phyloP scores from a whole-genome alignment of 176 grass and related monocot species.

The Aegilops sharonensis region DNA sequence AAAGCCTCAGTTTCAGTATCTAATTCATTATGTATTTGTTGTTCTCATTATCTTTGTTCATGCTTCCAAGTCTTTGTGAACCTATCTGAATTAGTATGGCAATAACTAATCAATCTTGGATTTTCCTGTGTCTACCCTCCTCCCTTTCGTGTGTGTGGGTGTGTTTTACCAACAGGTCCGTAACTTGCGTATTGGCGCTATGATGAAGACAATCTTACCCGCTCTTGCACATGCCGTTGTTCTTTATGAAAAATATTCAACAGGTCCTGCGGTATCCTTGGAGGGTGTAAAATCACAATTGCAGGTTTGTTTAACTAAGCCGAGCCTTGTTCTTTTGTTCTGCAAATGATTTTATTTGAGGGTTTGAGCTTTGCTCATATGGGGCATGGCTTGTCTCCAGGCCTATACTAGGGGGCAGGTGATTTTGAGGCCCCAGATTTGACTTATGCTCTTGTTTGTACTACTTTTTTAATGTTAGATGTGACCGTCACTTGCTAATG shows the following conservation, averaged over 20 bases:
- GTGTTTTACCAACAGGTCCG: conserved; percentile 53
- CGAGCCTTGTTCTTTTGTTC: background rate
- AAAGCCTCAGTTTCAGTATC: background rate
- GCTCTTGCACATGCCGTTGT: conserved; percentile 89
- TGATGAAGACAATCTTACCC: conserved; percentile 96
- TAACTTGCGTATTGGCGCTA: conserved; percentile 92
- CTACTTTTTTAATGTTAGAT: background rate
- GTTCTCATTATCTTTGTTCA: conserved; percentile 4
- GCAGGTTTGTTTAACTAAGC: conserved; percentile 55
- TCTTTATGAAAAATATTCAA: conserved; percentile 42
- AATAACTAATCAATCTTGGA: conserved; percentile 8
- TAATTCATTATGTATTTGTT: conserved; percentile 10
- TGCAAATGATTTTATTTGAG: conserved; percentile 12
- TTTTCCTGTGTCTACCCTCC: background rate
- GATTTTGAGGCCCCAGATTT: background rate
- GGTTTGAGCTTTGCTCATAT: conserved; percentile 17
- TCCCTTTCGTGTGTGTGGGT: background rate
- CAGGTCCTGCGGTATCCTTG: conserved; percentile 31
- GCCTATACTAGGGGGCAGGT: background rate
- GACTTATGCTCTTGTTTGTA: background rate
- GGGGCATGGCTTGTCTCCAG: background rate
- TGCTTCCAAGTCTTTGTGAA: conserved; percentile 17
- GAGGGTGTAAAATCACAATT: conserved; percentile 68
- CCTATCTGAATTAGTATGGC: conserved; percentile 22
- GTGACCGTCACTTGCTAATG: background rate